A percentile compares a stretch with the other conserved stretches of the same genome.
These are phyloP conservation scores for Hyparrhenia diplandra DNA, from an alignment of 176 grass and related monocot genomes.

Conservation along the genomic window DNA sequence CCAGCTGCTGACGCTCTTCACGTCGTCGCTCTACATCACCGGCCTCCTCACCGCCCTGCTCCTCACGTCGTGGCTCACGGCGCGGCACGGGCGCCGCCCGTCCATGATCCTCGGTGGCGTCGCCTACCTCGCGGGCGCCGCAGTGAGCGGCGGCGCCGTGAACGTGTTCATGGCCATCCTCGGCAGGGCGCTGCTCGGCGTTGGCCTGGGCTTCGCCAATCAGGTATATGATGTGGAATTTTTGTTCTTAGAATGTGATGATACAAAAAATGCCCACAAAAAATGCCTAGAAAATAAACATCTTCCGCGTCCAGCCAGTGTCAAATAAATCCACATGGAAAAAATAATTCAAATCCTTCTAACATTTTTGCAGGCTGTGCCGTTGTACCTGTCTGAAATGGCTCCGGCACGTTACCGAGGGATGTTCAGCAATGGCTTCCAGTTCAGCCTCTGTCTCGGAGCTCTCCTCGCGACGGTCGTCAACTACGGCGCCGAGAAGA, in stretches of 20 bases:
- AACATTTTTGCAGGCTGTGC: too few relatives aligned
- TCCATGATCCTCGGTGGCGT: slow-evolving; percentile 54
- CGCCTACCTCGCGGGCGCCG: slow-evolving; percentile 40
- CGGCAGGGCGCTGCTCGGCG: slow-evolving; percentile 46
- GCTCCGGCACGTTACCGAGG: too few relatives aligned
- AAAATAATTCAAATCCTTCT: too few relatives aligned
- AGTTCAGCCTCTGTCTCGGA: slow-evolving; percentile 3
- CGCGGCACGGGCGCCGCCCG: slow-evolving; percentile 22
- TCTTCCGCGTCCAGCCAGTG: too few relatives aligned
- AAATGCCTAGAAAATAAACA: too few relatives aligned
- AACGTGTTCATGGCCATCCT: slow-evolving; percentile 65
- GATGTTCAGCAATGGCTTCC: too few relatives aligned
- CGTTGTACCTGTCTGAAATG: too few relatives aligned
- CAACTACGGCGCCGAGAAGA: slow-evolving; percentile 51
- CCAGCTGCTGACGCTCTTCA: slow-evolving; percentile 51
- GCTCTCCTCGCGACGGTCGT: slow-evolving; percentile 29
- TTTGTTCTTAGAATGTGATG: too few relatives aligned
- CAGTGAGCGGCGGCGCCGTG: slow-evolving; percentile 38
- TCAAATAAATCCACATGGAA: too few relatives aligned
- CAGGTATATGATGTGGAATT: slow-evolving; percentile 35
- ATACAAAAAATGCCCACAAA: too few relatives aligned
- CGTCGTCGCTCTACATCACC: slow-evolving; percentile 41
- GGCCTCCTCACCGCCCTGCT: slow-evolving; percentile 26
- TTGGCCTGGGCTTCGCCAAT: slow-evolving; percentile 57
- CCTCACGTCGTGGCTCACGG: slow-evolving; percentile 45